Base-by-base conservation (phyloP, 768 basidiomycete species). In the Mycena amicta region DNA sequence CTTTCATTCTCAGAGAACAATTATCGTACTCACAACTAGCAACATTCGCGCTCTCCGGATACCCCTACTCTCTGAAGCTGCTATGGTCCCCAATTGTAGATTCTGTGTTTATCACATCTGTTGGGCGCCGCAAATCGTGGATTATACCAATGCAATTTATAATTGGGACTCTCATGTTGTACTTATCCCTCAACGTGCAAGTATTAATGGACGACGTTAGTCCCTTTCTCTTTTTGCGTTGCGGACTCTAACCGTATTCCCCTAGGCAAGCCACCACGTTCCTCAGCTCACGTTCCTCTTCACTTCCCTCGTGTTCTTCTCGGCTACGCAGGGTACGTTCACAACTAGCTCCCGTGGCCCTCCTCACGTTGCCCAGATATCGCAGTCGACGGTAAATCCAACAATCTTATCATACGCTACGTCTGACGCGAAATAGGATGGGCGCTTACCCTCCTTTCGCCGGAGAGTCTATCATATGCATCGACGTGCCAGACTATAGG, bases 401-500 rank as follows among this genome's bases (percentile, higher is more conserved):
- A 73, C 53, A 66, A 29, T 20, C 13, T 50, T n/a, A 49, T n/a
- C 52, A 27, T 31, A 67, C 50, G 31, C 37, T 51, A 30, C 33
- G 33, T 40, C 25, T 60, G 26, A 54, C 41, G 49, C 39, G n/a
- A 4, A 43, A 33, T 59, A 89, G 87, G 87, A 28, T 91, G 89
- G 90, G 90, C 87, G 20, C 80, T 90, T 54, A 93, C 91, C 3
- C 81, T 87, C 30, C 85, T 99, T 47, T 98, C 96, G 2, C 87
- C 92, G 60, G 94, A 94, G 63, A 95, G 95, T 68, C 75, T 98
- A 33, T 93, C 95, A 18, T 99, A 95, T 68, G 97, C 97, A 3
- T 97, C 95, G 18, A 98, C 95, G 5, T 98, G 96, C 57, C 97
- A 99, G 72, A 98, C 97, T 1, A 93, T 98, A 59, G 97, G 97